These are phyloP conservation scores for Symbiodinium pilosum DNA, from an alignment of 73 alveolate genomes.

Conservation along the genomic window DNA sequence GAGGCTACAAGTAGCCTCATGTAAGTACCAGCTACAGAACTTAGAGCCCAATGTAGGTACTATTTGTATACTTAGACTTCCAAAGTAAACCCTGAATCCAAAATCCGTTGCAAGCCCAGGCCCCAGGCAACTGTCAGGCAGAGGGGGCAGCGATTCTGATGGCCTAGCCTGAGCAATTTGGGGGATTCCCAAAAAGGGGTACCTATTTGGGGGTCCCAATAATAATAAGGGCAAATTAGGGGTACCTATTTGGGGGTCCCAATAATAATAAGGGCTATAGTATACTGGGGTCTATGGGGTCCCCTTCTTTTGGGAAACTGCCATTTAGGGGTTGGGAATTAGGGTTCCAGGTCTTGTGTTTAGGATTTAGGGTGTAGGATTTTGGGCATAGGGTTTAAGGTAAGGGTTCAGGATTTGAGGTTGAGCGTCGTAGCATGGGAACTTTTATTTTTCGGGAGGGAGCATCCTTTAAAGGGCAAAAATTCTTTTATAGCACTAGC, in stretches of 20 bases:
- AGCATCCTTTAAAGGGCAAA: too few relatives aligned
- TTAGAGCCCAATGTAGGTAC: too few relatives aligned
- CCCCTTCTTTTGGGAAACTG: background rate
- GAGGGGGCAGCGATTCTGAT: slow-evolving; percentile 81
- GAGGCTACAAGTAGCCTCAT: too few relatives aligned
- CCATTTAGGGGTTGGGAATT: background rate
- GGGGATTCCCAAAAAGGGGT: background rate
- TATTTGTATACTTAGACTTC: background rate
- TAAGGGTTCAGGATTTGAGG: background rate
- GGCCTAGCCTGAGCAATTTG: slow-evolving; percentile 71
- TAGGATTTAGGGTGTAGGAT: background rate
- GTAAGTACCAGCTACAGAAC: background rate
- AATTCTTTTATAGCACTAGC: too few relatives aligned
- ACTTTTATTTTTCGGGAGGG: too few relatives aligned
- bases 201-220: too few relatives aligned
- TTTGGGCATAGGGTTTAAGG: background rate
- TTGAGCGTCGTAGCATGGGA: too few relatives aligned
- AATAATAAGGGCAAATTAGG: too few relatives aligned
- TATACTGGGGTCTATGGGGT: background rate
- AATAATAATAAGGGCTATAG: too few relatives aligned
- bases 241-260: too few relatives aligned
- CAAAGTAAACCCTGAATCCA: background rate
- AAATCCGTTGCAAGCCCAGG: background rate
- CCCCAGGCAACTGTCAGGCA: slow-evolving; percentile 34
- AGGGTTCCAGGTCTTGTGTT: background rate